These are phyloP conservation scores for Theobroma grandiflorum DNA, from an alignment of 441 rosid species.

Conservation along the genomic window DNA sequence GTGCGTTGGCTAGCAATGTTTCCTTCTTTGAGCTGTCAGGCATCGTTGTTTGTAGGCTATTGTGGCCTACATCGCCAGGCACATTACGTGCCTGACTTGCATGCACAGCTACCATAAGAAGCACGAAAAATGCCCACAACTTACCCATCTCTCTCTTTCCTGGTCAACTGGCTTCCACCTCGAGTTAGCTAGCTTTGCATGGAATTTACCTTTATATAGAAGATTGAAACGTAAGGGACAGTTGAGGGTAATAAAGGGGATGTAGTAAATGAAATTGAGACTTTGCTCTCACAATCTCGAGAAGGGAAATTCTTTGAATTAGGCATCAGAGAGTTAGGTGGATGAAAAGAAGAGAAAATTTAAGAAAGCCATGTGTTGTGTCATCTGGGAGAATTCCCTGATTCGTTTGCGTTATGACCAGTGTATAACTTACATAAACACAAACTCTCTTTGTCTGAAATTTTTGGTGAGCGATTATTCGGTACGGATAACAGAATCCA, in stretches of 20 bases:
- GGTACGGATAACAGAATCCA: not conserved
- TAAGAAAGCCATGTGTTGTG: slow-evolving; percentile 22
- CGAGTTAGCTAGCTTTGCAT: slow-evolving; percentile 2
- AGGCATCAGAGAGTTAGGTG: slow-evolving; percentile 42
- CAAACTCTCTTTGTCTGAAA: not conserved
- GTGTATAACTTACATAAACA: not conserved
- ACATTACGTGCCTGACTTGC: slow-evolving; percentile 48
- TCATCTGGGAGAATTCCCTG: not conserved
- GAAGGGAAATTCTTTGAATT: slow-evolving; percentile 43
- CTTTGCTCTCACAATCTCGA: slow-evolving; percentile 41
- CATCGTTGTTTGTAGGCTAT: slow-evolving; percentile 19
- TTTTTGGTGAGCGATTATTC: not conserved
- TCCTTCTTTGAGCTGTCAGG: slow-evolving; percentile 33
- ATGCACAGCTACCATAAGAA: slow-evolving; percentile 43
- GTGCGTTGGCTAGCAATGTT: slow-evolving; percentile 42
- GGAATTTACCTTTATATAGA: slow-evolving; percentile 38
- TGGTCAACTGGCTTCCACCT: not conserved
- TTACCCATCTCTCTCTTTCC: slow-evolving; percentile 30
- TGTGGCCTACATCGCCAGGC: slow-evolving; percentile 28
- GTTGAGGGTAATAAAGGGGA: slow-evolving; percentile 42
- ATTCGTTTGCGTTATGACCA: slow-evolving; percentile 12
- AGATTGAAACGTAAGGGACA: slow-evolving; percentile 35
- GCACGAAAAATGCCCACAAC: slow-evolving; percentile 31
- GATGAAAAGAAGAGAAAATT: slow-evolving; percentile 26
- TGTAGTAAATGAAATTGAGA: slow-evolving; percentile 33